phyloP scores from a whole-genome alignment of 1,284 basidiomycete species.

The Tilletia setariae region DNA sequence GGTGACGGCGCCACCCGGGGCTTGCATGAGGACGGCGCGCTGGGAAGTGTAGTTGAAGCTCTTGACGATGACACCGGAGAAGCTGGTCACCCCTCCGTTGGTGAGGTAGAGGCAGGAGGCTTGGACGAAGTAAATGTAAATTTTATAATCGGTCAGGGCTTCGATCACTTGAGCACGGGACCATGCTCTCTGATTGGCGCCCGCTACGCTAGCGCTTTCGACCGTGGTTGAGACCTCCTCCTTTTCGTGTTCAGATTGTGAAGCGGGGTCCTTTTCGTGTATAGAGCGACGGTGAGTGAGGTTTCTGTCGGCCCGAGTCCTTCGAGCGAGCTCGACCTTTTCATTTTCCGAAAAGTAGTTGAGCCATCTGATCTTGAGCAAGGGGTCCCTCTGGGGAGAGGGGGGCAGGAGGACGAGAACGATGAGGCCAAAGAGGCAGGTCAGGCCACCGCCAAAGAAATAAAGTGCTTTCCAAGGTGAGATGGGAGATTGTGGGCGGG shows the following conservation, averaged over 20 bases:
- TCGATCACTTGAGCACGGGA: constrained; percentile 54
- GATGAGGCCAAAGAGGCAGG: constrained; percentile 57
- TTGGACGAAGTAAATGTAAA: constrained; percentile 58
- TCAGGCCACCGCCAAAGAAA: constrained; percentile 59
- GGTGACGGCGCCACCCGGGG: constrained; percentile 56
- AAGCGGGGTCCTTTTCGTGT: neutral
- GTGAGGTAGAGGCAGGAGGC: constrained; percentile 55
- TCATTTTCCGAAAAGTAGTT: constrained; percentile 35
- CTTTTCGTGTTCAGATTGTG: neutral
- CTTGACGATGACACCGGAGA: constrained; percentile 58
- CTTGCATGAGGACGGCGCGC: constrained; percentile 57
- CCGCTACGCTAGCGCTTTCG: neutral
- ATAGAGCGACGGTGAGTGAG: neutral
- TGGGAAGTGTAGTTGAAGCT: constrained; percentile 58
- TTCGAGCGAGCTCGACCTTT: constrained; percentile 18
- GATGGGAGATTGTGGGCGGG: constrained; percentile 40
- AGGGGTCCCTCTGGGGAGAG: constrained; percentile 52
- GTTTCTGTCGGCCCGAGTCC: neutral
- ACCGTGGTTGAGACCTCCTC: neutral
- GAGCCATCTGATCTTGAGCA: constrained; percentile 34
- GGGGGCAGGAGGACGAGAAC: constrained; percentile 57
- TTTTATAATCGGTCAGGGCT: constrained; percentile 57
- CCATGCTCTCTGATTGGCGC: neutral
- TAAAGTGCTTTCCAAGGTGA: constrained; percentile 60
- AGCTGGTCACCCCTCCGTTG: constrained; percentile 57